Evolutionary conservation across 2,329 filamentous ascomycete species (phyloP).

Genomic region (Colletotrichum acutatum): DNA sequence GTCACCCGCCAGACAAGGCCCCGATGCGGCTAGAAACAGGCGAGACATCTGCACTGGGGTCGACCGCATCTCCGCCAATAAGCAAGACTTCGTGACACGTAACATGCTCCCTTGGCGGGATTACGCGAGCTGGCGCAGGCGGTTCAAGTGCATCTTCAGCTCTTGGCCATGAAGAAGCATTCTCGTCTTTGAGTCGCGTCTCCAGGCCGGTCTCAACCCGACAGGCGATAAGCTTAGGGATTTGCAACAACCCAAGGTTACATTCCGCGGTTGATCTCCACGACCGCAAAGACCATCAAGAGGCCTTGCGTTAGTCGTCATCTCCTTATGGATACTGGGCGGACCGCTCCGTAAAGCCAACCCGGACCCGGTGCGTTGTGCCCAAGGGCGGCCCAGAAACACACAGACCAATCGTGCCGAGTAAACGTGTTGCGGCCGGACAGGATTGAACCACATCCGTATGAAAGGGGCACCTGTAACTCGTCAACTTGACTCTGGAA

Average conservation of each 20-base stretch:
- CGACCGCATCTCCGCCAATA: background rate
- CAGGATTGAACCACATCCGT: background rate
- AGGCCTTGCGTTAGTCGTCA: conserved; percentile 19
- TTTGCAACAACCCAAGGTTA: conserved; percentile 18
- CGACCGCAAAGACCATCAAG: conserved; percentile 31
- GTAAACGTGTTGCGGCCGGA: background rate
- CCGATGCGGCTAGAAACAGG: background rate
- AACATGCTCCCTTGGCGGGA: background rate
- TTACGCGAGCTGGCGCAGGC: background rate
- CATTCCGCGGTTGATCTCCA: conserved; percentile 21
- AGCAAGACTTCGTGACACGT: background rate
- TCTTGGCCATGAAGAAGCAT: background rate
- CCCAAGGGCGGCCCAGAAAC: background rate
- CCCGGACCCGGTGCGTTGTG: conserved; percentile 19
- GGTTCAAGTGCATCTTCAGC: background rate
- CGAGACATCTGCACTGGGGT: background rate
- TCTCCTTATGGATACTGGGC: background rate
- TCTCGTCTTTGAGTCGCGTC: background rate
- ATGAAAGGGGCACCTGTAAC: background rate
- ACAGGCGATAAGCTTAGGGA: background rate
- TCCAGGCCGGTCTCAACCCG: background rate
- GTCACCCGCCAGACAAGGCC: conserved; percentile 5
- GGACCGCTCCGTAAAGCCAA: conserved; percentile 28
- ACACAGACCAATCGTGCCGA: conserved; percentile 28
- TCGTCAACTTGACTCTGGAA: background rate